These are phyloP conservation scores for Ophiobolus disseminans DNA, from an alignment of 2,329 filamentous ascomycete species.

Conservation along the genomic window DNA sequence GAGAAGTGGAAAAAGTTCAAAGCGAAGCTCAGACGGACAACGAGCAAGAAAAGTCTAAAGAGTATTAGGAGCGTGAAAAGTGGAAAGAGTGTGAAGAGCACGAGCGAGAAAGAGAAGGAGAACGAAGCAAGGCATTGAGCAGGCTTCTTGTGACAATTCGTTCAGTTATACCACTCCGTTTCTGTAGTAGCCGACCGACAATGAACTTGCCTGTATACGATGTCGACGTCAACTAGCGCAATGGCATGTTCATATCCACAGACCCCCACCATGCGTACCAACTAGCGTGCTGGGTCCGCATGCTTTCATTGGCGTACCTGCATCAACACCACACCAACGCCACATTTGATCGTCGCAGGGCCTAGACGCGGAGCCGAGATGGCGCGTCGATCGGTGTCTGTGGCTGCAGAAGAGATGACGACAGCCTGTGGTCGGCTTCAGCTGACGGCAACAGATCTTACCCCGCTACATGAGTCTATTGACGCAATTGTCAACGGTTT, in stretches of 20 bases:
- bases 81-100: conserved; percentile 28
- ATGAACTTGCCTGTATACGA: no score
- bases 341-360: conserved; percentile 12
- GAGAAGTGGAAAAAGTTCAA: conserved; percentile 48
- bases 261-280: conserved; percentile 5
- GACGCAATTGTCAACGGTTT: not conserved
- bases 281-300: conserved; percentile 9
- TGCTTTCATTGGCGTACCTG: conserved; percentile 15
- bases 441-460: not conserved
- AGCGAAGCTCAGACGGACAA: conserved; percentile 41
- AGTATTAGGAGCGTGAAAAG: conserved; percentile 41
- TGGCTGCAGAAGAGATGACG: conserved; percentile 5
- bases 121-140: no score
- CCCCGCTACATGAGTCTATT: not conserved
- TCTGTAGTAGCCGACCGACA: no score
- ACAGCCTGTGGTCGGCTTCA: not conserved
- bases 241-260: no score
- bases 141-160: no score
- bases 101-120: not conserved
- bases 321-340: conserved; percentile 21
- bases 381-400: not conserved
- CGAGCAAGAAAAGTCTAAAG: conserved; percentile 45
- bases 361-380: conserved; percentile 14
- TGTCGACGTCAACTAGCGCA: no score
- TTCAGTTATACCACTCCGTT: no score